Conservation (phyloP, 129 eudicot genomes). For the Calendula officinalis region DNA sequence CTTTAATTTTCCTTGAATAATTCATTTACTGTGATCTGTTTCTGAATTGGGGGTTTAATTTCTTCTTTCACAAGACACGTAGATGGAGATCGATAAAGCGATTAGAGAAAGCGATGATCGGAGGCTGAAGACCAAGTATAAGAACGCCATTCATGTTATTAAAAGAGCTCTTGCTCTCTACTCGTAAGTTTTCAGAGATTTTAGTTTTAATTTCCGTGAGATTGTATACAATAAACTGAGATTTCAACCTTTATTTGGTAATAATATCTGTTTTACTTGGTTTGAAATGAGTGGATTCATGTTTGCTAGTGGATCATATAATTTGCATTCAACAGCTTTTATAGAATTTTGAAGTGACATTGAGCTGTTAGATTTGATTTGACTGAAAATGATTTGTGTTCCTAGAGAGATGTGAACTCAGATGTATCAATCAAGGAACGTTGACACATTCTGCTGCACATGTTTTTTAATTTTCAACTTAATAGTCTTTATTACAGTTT, state of each 20-base stretch:
- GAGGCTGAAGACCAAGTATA: slow-evolving; percentile 84
- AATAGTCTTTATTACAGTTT: background rate
- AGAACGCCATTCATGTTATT: slow-evolving; percentile 75
- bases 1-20: slow-evolving; percentile 4
- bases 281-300: slow-evolving; percentile 12
- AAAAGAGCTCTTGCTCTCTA: slow-evolving; percentile 86
- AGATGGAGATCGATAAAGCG: slow-evolving; percentile 90
- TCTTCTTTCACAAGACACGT: slow-evolving; percentile 17
- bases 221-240: background rate
- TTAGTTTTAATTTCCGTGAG: background rate
- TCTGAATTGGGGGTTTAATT: background rate
- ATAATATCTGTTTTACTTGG: background rate
- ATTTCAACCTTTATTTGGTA: slow-evolving; percentile 6
- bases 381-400: slow-evolving; percentile 12
- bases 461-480: background rate
- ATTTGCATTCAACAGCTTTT: background rate
- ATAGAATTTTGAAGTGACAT: slow-evolving; percentile 7
- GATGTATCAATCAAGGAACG: background rate
- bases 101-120: slow-evolving; percentile 66
- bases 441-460: background rate
- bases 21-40: slow-evolving; percentile 13
- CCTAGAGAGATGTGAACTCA: background rate
- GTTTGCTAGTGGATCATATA: background rate
- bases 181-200: slow-evolving; percentile 41
- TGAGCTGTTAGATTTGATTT: slow-evolving; percentile 8